These are phyloP conservation scores for Pseudogymnoascus sp. DNA, from an alignment of 2,329 filamentous ascomycete species.

Conservation along the genomic window DNA sequence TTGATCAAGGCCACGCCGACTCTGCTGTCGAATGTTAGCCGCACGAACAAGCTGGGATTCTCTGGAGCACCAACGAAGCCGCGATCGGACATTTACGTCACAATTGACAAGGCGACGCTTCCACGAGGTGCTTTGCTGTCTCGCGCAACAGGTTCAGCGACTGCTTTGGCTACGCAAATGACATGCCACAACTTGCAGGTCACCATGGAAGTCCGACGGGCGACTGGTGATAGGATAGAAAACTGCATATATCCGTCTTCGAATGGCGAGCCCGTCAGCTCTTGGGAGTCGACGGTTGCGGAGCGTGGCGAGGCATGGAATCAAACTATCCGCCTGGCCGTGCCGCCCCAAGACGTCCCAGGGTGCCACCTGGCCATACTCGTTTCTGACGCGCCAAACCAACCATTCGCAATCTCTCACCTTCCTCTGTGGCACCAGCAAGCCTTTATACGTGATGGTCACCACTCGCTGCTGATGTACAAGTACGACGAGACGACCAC, in stretches of 20 bases:
- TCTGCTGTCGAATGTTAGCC: conserved; percentile 69
- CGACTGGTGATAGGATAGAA: conserved; percentile 74
- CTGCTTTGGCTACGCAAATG: conserved; percentile 55
- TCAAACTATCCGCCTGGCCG: conserved; percentile 74
- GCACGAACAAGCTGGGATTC: conserved; percentile 87
- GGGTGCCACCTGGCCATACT: conserved; percentile 84
- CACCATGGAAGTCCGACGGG: conserved; percentile 77
- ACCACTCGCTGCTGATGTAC: conserved; percentile 76
- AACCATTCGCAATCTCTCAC: conserved; percentile 86
- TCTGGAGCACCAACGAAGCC: conserved; percentile 82
- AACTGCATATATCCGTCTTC: conserved; percentile 82
- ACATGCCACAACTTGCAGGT: conserved; percentile 74
- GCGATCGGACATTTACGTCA: conserved; percentile 92
- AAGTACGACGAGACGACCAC: conserved; percentile 88
- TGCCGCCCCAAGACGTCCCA: conserved; percentile 73
- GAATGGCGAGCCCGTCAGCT: conserved; percentile 69
- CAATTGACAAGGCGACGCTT: conserved; percentile 70
- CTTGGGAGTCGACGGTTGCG: conserved; percentile 79
- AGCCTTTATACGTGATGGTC: conserved; percentile 81
- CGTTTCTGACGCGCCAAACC: conserved; percentile 75
- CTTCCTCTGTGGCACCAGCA: conserved; percentile 90
- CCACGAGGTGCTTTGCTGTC: conserved; percentile 67
- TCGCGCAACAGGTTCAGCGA: conserved; percentile 64
- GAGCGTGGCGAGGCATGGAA: conserved; percentile 80
- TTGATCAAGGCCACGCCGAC: conserved; percentile 86